Evolutionary conservation across 2,329 filamentous ascomycete species (phyloP).

Genomic region (Juglanconis sp.): DNA sequence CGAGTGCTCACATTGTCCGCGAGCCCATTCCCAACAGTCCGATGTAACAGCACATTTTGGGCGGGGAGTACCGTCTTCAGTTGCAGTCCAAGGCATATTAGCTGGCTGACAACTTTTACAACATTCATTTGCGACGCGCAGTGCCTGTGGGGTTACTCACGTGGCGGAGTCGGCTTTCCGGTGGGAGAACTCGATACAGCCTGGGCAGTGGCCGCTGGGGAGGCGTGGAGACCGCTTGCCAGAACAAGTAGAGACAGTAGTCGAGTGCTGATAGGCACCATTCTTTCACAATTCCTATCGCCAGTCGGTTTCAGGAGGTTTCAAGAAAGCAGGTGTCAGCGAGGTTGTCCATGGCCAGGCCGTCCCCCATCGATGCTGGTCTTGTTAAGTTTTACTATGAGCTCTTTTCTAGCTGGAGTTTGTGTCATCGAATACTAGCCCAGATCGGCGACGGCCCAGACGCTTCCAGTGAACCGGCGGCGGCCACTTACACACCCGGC

Average conservation of each 20-base stretch:
- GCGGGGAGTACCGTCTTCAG: not conserved
- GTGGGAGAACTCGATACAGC: not conserved
- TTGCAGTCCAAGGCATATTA: not conserved
- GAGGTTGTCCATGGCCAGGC: too few relatives aligned
- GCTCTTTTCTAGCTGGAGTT: not conserved
- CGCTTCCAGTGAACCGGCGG: not conserved
- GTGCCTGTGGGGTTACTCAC: not conserved
- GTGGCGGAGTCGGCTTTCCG: not conserved
- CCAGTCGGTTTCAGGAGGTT: too few relatives aligned
- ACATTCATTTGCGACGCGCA: not conserved
- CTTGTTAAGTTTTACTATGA: not conserved
- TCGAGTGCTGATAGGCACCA: not conserved
- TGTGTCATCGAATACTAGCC: not conserved
- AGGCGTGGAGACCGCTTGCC: not conserved
- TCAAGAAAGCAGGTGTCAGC: too few relatives aligned
- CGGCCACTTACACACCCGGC: too few relatives aligned
- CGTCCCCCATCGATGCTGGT: not conserved
- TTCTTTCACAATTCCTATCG: not conserved
- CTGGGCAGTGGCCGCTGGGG: not conserved
- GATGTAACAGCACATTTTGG: not conserved
- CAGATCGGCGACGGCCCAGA: not conserved
- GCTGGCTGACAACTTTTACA: not conserved
- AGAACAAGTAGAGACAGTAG: not conserved
- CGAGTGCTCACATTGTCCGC: not conserved
- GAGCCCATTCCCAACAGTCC: not conserved